Conservation (phyloP, 1,284 basidiomycete genomes). For the Rhodofomes roseus region DNA sequence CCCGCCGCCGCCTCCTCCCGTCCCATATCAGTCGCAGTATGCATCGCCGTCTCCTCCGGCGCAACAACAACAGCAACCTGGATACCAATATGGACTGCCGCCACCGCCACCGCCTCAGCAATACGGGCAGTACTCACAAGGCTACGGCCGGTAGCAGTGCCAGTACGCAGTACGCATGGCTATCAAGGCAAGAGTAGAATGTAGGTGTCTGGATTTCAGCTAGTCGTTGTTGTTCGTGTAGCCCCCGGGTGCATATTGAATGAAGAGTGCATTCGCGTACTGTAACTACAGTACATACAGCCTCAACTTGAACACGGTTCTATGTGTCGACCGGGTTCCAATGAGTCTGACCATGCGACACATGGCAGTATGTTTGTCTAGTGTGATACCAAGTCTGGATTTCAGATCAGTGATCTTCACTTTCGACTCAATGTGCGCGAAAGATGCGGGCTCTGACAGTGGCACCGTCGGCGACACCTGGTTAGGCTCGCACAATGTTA, state of each 20-base stretch:
- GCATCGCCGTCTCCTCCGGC: conserved; percentile 25
- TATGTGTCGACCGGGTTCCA: no score
- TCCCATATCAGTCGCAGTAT: conserved; percentile 28
- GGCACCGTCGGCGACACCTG: no score
- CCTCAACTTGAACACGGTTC: no score
- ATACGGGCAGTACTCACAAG: conserved; percentile 17
- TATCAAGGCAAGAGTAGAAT: not conserved
- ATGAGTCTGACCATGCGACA: no score
- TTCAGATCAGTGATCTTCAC: no score
- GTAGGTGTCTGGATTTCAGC: not conserved
- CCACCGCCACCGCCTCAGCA: conserved; percentile 26
- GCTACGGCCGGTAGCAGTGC: conserved; percentile 12
- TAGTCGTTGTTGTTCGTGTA: not conserved
- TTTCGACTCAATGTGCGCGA: no score
- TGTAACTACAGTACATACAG: not conserved
- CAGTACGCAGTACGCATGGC: not conserved
- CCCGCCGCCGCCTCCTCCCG: conserved; percentile 33
- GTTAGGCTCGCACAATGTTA: no score
- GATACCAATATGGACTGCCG: conserved; percentile 24
- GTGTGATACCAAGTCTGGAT: no score
- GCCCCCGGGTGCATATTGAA: not conserved
- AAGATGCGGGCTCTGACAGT: no score
- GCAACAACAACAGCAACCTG: conserved; percentile 24
- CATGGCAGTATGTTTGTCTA: no score
- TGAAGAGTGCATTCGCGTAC: not conserved